Evolutionary conservation across 129 eudicot genomes (phyloP).

Genomic region (Flaveria trinervia): DNA sequence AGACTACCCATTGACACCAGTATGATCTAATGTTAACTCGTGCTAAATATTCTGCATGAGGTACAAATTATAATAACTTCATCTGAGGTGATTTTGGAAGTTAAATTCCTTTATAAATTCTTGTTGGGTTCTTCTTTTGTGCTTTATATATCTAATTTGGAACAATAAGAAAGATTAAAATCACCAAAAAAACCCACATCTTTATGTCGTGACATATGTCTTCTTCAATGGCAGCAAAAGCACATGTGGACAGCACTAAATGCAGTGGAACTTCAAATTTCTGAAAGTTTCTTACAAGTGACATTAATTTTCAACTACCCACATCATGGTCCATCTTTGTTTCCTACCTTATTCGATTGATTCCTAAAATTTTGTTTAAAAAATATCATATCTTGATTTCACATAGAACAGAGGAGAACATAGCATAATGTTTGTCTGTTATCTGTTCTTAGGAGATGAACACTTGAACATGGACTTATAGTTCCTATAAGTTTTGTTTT

Average conservation of each 20-base stretch:
- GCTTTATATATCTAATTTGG: conserved; percentile 27
- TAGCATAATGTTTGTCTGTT: conserved; percentile 23
- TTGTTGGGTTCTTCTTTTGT: conserved; percentile 19
- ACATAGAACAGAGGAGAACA: conserved; percentile 30
- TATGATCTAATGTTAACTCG: conserved; percentile 15
- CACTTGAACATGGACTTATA: conserved; percentile 26
- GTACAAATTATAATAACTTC: conserved; percentile 7
- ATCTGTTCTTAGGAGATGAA: conserved; percentile 1
- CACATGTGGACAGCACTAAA: conserved; percentile 42
- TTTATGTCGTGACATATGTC: conserved; percentile 33
- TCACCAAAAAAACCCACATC: conserved; percentile 29
- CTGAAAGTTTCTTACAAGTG: conserved; percentile 27
- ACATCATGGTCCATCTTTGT: conserved; percentile 22
- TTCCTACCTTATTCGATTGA: conserved; percentile 14
- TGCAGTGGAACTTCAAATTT: conserved; percentile 33
- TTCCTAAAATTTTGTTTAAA: conserved; percentile 23
- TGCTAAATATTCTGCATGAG: conserved; percentile 17
- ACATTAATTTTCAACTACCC: conserved; percentile 38
- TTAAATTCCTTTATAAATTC: conserved; percentile 9
- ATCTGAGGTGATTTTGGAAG: conserved; percentile 2
- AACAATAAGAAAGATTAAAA: conserved; percentile 12
- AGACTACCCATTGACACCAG: background rate
- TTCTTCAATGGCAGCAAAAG: conserved; percentile 42
- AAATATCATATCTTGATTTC: conserved; percentile 31
- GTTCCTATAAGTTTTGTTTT: conserved; percentile 20